Evolutionary conservation across 441 rosid species (phyloP), one percentile per base, ranked within the genome.

Genomic region (Isatis lusitanica): DNA sequence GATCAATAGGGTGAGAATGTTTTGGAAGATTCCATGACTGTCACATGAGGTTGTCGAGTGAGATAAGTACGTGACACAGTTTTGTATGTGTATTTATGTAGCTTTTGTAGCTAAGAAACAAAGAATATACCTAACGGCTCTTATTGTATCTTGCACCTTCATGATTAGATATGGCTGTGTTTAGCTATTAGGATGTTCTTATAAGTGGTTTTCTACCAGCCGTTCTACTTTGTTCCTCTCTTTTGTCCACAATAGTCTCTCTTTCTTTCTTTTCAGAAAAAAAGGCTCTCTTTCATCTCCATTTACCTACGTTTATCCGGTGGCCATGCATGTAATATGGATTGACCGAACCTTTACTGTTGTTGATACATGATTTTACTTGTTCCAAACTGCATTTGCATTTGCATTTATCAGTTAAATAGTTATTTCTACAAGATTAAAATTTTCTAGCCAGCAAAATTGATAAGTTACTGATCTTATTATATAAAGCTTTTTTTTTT

Each of bases 1-100:
- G 59, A 50, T 65, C 66, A 51, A 73, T 36, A 36, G 24, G 21
- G 59, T 57, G 26, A 65, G 58, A 75, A 60, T 68, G 61, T 75
- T 75, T 51, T 53, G 64, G 58, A 58, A n/a, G 68, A 68, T 68
- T 43, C 40, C 57, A 48, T 42, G 59, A 75, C 52, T 61, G 50
- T 63, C 78, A 67, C 69, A 68, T 74, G 71, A 66, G 36, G 35
- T 38, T 74, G 67, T 74, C 73, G 68, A 63, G 36, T 35, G 38
- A 39, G 62, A 74, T 66, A 26, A 46, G 9, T 58, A 73, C 18
- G 13, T 64, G 9, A 35, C 56, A 24, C 65, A 42, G 36, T 33
- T 17, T 9, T 55, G 65, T 63, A 46, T 46, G 11, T 65, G 39
- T 58, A 24, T 43, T 31, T 56, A 66, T 47, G 66, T 58, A 66